Base-by-base conservation (phyloP, 768 basidiomycete species). In the Sporobolomyces pararoseus region DNA sequence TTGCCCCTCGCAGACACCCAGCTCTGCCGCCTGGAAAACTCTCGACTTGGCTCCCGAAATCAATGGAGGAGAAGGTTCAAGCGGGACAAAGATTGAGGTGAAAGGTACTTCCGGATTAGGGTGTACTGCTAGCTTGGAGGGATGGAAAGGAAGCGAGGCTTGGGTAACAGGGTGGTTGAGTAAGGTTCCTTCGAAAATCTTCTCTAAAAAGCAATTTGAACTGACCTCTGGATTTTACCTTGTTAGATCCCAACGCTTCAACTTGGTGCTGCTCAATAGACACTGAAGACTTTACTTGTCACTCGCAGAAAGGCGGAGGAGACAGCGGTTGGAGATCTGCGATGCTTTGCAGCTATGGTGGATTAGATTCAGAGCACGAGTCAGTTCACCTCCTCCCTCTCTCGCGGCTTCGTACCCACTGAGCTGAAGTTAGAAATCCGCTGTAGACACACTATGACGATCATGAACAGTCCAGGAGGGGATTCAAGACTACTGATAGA, bases 21-120 rank as follows among this genome's bases (percentile, higher is more conserved):
- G 29, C 5, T 12, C 46, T 2, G 7, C 44, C 4, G 29, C 29
- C 5, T 61, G 59, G 59, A 32, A 34, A 34, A 21, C 59, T 5
- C 44, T 34, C 27, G 59, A 61, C 32, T 21, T 61, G 19, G 44
- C 59, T 23, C 59, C 59, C 46, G 46, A 49, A 23, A 61, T 61
- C 21, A 32, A 47, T 23, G 29, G 14, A 19, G 32, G 21, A 19
- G 29, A 10, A 13, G 12, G n/a, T 32, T 4, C 6, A 19, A 27
- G 23, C 16, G 55, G 55, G 25, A 61, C 46, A 4, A 21, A 46
- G 27, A 47, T 61, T 31, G 25, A 60, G 31, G 44, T 35, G 46
- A 61, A 61, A 27, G 46, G 12, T 7, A 61, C 46, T 29, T n/a
- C 2, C 7, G 59, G 59, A 49, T 32, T 27, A 14, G 46, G 31